Evolutionary conservation across 176 grass and related monocot species (phyloP).

Genomic region (Bothriochloa decipiens): DNA sequence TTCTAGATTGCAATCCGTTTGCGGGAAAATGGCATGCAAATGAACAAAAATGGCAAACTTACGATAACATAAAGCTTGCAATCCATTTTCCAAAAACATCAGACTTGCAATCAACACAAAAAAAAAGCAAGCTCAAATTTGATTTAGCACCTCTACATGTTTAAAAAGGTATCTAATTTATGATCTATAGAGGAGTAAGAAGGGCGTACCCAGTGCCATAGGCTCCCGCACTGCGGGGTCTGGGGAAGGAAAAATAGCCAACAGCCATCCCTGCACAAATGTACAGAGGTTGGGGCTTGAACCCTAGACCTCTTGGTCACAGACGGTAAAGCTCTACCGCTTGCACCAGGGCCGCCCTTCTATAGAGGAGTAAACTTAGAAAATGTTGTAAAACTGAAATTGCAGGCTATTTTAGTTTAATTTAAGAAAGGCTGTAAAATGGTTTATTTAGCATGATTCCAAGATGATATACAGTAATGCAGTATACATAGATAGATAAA

Average conservation of each 20-base stretch:
- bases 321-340: too few species aligned
- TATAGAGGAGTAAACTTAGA: background rate
- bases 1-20: constrained; percentile 14
- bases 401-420: background rate
- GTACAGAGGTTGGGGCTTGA: too few species aligned
- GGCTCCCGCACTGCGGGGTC: too few species aligned
- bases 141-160: background rate
- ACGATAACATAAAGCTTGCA: background rate
- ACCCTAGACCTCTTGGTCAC: too few species aligned
- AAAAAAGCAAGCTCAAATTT: constrained; percentile 11
- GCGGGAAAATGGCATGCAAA: background rate
- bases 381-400: constrained; percentile 10
- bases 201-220: too few species aligned
- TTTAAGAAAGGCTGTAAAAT: background rate
- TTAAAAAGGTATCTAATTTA: constrained; percentile 5
- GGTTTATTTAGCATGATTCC: constrained; percentile 7
- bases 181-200: background rate
- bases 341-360: too few species aligned
- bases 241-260: too few species aligned
- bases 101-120: background rate
- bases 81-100: background rate
- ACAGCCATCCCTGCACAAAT: too few species aligned
- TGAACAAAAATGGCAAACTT: background rate
- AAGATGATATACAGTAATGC: background rate
- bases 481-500: background rate